Evolutionary conservation across 306 rosid genomes (phyloP).

Genomic region (Morella rubra): DNA sequence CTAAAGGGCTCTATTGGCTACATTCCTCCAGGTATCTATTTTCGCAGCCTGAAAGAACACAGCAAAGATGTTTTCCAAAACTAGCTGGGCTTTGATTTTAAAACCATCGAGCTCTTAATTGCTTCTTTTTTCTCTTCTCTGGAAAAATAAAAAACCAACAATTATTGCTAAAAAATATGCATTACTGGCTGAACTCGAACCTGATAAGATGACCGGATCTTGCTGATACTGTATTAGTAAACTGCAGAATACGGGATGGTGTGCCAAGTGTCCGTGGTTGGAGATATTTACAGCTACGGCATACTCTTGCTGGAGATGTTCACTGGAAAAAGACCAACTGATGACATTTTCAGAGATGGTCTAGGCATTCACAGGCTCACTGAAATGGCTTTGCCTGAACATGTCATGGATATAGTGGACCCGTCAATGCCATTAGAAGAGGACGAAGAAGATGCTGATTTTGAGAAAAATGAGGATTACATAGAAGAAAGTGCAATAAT

Average conservation of each 20-base stretch:
- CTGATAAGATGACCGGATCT: background rate
- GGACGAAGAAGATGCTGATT: slow-evolving; percentile 18
- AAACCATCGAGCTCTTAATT: background rate
- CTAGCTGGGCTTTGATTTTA: background rate
- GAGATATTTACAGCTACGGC: slow-evolving; percentile 43
- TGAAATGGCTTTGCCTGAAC: slow-evolving; percentile 24
- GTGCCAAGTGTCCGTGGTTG: slow-evolving; percentile 20
- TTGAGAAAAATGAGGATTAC: background rate
- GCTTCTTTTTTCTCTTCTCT: background rate
- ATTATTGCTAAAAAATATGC: background rate
- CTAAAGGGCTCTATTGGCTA: slow-evolving; percentile 39
- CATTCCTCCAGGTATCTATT: slow-evolving; percentile 32
- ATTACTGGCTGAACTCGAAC: background rate
- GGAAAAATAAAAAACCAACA: no score
- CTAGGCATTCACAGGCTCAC: slow-evolving; percentile 28
- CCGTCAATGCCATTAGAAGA: background rate
- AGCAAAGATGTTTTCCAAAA: no score
- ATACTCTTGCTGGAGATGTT: slow-evolving; percentile 16
- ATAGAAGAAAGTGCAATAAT: slow-evolving; percentile 27
- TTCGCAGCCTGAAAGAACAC: background rate
- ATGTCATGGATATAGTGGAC: background rate
- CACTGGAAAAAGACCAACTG: slow-evolving; percentile 31
- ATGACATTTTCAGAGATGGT: slow-evolving; percentile 36
- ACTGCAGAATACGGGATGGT: slow-evolving; percentile 44
- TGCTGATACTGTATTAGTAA: background rate